These are phyloP conservation scores for Miamiensis avidus DNA, from an alignment of 169 alveolate species.

Conservation along the genomic window DNA sequence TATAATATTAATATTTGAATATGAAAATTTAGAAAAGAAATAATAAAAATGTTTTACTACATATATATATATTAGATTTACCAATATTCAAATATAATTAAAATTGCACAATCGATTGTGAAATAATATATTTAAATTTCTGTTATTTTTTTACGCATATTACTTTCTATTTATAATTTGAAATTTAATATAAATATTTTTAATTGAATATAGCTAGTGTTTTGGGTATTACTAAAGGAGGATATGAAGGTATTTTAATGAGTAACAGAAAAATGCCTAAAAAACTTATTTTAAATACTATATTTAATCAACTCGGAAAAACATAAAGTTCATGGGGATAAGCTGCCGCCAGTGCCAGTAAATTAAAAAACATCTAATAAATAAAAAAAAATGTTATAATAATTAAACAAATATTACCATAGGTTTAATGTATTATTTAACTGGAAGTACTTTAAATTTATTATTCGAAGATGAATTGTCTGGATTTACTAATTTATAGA, in stretches of 20 bases:
- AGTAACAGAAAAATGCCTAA: constrained; percentile 18
- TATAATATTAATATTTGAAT: not conserved
- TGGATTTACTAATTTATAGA: constrained; percentile 3
- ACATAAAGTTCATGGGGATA: constrained; percentile 22
- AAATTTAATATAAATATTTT: no score
- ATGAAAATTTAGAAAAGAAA: not conserved
- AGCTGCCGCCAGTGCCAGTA: constrained; percentile 42
- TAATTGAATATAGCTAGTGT: not conserved
- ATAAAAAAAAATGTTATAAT: no score
- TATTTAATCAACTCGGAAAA: constrained; percentile 28
- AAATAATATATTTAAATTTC: not conserved
- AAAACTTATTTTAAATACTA: constrained; percentile 14
- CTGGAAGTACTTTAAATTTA: constrained; percentile 19
- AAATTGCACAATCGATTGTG: not conserved
- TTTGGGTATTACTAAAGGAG: not conserved
- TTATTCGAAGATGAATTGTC: constrained; percentile 37
- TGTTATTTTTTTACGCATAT: not conserved
- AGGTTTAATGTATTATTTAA: constrained; percentile 17
- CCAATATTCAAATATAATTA: not conserved
- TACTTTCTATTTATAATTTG: no score
- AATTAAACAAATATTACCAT: no score
- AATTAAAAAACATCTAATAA: not conserved
- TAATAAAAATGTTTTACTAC: no score
- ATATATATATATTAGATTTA: no score
- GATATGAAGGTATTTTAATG: not conserved